A percentile compares a stretch with the other conserved stretches of the same genome.
Evolutionary conservation across 163 green algal genomes (phyloP).

Genomic region (Volvox carteri): DNA sequence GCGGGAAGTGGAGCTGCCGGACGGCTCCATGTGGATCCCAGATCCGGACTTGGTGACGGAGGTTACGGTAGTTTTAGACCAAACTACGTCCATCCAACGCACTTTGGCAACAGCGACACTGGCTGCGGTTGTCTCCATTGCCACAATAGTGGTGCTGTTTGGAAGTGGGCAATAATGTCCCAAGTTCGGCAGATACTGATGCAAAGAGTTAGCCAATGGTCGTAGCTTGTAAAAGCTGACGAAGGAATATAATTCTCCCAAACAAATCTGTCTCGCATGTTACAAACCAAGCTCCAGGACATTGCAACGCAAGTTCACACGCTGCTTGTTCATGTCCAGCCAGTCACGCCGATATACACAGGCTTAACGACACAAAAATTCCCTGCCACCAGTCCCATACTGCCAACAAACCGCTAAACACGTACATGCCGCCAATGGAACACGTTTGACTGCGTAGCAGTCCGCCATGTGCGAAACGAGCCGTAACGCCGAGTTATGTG

Average conservation of each 20-base stretch:
- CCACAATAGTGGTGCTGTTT: neutral
- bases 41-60: slow-evolving; percentile 22
- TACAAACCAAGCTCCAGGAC: neutral
- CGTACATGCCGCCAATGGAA: no score
- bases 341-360: no score
- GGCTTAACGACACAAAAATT: no score
- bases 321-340: no score
- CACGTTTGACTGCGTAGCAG: no score
- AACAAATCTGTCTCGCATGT: neutral
- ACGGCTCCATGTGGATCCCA: slow-evolving; percentile 41
- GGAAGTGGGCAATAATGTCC: neutral
- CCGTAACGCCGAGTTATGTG: no score
- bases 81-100: slow-evolving; percentile 17
- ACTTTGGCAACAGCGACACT: neutral
- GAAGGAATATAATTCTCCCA: neutral
- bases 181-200: neutral
- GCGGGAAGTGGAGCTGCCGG: slow-evolving; percentile 33
- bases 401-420: no score
- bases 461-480: no score
- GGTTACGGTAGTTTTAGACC: slow-evolving; percentile 36
- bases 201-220: neutral
- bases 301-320: neutral
- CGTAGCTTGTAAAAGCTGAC: neutral
- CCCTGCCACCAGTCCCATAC: no score
- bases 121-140: neutral